phyloP scores from a whole-genome alignment of 257 asterid genomes.

The Solanum bulbocastanum region DNA sequence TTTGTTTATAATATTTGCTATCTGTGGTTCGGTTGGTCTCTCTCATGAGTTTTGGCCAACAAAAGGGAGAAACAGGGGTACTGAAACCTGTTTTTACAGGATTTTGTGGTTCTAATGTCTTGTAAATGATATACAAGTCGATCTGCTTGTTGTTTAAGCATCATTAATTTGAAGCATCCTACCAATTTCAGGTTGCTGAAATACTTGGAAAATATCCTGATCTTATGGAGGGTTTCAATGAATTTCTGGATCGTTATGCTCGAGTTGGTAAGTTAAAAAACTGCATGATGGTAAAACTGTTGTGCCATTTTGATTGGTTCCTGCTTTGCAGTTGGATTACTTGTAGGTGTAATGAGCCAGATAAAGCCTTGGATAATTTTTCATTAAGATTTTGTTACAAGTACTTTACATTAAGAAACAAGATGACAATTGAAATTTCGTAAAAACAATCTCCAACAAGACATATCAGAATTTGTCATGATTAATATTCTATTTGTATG shows the following conservation, averaged over 20 bases:
- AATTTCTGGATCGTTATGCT: slow-evolving; percentile 75
- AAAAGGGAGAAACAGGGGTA: neutral
- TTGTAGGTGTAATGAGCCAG: slow-evolving; percentile 34
- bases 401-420: neutral
- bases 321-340: slow-evolving; percentile 73
- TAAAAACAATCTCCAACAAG: neutral
- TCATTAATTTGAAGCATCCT: neutral
- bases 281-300: slow-evolving; percentile 3
- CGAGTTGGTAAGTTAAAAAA: slow-evolving; percentile 45
- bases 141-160: neutral
- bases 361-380: neutral
- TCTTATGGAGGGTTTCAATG: slow-evolving; percentile 84
- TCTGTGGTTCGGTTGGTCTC: neutral
- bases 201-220: slow-evolving; percentile 78
- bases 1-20: neutral
- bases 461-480: neutral
- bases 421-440: neutral
- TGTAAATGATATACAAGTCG: neutral
- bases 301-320: slow-evolving; percentile 13
- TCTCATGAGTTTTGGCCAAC: neutral
- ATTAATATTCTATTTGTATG: neutral
- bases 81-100: neutral
- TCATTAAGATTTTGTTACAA: neutral
- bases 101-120: neutral
- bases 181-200: slow-evolving; percentile 57